Conservation (phyloP, 495 filamentous ascomycete genomes). For the Letharia columbiana region DNA sequence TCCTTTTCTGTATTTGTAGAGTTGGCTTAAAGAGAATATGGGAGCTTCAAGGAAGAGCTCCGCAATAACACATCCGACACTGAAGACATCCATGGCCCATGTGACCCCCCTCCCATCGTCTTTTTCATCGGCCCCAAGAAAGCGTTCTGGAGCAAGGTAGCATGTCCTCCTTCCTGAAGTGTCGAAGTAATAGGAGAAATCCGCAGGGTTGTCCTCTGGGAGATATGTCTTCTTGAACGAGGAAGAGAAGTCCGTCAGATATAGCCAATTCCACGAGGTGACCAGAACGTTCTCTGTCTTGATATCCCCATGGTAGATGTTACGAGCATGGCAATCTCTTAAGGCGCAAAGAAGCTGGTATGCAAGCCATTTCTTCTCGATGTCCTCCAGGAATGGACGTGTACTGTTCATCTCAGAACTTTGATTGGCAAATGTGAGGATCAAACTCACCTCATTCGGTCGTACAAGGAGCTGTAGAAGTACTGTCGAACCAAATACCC, state of each 20-base stretch:
- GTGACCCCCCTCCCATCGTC: constrained; percentile 56
- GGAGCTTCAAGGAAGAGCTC: constrained; percentile 94
- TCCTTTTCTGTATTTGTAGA: constrained; percentile 85
- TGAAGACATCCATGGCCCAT: constrained; percentile 99
- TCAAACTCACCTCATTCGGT: constrained; percentile 63
- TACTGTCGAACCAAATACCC: constrained; percentile 96
- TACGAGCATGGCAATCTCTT: constrained; percentile 83
- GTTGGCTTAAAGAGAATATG: constrained; percentile 84
- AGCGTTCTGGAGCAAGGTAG: constrained; percentile 92
- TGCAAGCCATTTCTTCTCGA: constrained; percentile 98
- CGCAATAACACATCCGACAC: constrained; percentile 92
- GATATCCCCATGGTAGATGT: constrained; percentile 94
- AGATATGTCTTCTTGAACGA: constrained; percentile 92
- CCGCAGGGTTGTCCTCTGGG: constrained; percentile 92
- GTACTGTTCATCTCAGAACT: constrained; percentile 42
- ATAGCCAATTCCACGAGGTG: constrained; percentile 99
- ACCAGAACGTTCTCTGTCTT: constrained; percentile 95
- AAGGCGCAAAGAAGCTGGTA: constrained; percentile 92
- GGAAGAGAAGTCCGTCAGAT: constrained; percentile 90
- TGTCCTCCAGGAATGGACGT: constrained; percentile 91
- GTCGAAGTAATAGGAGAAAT: constrained; percentile 97
- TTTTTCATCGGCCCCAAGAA: constrained; percentile 60
- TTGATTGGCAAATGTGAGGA: background rate
- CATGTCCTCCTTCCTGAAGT: constrained; percentile 88
- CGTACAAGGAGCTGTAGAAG: constrained; percentile 93